Evolutionary conservation across 2,329 filamentous ascomycete genomes (phyloP).

Genomic region (Westerdykella ornata): DNA sequence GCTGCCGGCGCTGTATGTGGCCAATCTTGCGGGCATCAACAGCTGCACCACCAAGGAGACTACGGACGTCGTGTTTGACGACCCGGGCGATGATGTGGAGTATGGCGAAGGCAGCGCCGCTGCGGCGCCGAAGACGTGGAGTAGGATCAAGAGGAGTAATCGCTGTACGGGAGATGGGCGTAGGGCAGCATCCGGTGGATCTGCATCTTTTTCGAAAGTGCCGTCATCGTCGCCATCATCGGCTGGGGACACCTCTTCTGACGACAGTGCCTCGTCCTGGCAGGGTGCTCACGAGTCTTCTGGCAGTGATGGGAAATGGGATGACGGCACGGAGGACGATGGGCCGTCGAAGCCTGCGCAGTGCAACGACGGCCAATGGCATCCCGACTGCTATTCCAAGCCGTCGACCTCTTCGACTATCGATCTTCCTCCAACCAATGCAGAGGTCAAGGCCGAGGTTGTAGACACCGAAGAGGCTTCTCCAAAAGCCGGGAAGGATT

Average conservation of each 20-base stretch:
- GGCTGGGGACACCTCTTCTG: neutral
- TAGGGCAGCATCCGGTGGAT: slow-evolving; percentile 10
- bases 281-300: neutral
- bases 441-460: neutral
- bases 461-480: neutral
- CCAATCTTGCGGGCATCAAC: slow-evolving; percentile 39
- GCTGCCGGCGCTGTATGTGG: slow-evolving; percentile 41
- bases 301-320: slow-evolving; percentile 12
- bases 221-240: slow-evolving; percentile 4
- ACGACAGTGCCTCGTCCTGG: slow-evolving; percentile 2
- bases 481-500: neutral
- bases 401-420: neutral
- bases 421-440: neutral
- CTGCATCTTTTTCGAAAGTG: slow-evolving; percentile 5
- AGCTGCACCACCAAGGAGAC: slow-evolving; percentile 36
- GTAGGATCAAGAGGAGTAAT: slow-evolving; percentile 5
- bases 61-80: slow-evolving; percentile 36
- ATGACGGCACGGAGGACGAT: slow-evolving; percentile 1
- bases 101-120: slow-evolving; percentile 31
- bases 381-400: slow-evolving; percentile 7
- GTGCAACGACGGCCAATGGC: slow-evolving; percentile 11
- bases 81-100: slow-evolving; percentile 37
- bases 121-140: slow-evolving; percentile 7
- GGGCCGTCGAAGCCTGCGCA: neutral
- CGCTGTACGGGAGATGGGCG: slow-evolving; percentile 18